A percentile compares a stretch with the other conserved stretches of the same genome.
Evolutionary conservation across 345 rosid genomes (phyloP).

Genomic region (Trapa bicornis): DNA sequence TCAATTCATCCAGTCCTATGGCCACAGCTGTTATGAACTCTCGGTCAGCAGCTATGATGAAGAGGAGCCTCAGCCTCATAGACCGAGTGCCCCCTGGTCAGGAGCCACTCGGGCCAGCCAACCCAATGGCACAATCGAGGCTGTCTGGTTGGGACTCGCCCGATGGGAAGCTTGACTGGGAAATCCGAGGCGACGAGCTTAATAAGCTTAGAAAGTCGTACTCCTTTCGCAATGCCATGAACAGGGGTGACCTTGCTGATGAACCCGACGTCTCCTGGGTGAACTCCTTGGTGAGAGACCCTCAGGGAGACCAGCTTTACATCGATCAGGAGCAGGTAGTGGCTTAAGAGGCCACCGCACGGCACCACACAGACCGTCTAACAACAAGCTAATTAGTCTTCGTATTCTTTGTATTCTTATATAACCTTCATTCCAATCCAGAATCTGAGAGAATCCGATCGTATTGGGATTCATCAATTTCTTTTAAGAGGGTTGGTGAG

Average conservation of each 20-base stretch:
- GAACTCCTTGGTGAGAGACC: slow-evolving; percentile 63
- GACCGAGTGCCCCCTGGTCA: slow-evolving; percentile 34
- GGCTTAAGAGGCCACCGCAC: slow-evolving; percentile 2
- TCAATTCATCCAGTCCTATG: slow-evolving; percentile 74
- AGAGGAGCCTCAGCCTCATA: slow-evolving; percentile 80
- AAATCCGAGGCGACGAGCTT: slow-evolving; percentile 72
- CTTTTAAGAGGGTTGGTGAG: too few species aligned
- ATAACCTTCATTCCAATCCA: not conserved
- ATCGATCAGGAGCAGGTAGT: slow-evolving; percentile 13
- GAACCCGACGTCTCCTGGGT: slow-evolving; percentile 99
- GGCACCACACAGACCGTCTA: not conserved
- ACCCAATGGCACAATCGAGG: slow-evolving; percentile 30
- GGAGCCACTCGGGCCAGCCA: not conserved
- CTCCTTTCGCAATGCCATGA: slow-evolving; percentile 44
- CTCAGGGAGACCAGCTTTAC: slow-evolving; percentile 19
- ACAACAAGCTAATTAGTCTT: not conserved
- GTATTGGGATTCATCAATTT: too few species aligned
- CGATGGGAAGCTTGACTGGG: slow-evolving; percentile 82
- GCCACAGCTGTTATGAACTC: slow-evolving; percentile 89
- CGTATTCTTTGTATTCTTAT: slow-evolving; percentile 12
- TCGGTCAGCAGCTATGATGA: slow-evolving; percentile 70
- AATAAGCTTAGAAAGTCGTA: slow-evolving; percentile 71
- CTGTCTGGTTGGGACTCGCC: slow-evolving; percentile 75
- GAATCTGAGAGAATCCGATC: too few species aligned
- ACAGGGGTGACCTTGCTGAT: slow-evolving; percentile 12